Conservation (phyloP, 345 rosid genomes). For the Gossypium arboreum region DNA sequence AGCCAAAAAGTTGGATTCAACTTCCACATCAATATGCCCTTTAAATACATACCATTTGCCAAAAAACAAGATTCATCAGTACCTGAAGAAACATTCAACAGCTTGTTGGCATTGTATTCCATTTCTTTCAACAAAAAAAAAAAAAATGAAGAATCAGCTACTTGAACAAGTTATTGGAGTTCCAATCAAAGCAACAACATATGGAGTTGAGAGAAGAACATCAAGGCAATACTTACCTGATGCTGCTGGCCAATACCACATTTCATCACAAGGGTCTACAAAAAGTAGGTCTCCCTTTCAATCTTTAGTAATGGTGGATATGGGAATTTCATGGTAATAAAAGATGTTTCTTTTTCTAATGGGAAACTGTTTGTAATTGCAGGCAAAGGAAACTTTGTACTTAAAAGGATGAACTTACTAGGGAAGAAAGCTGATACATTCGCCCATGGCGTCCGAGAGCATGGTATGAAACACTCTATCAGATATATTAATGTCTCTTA, state of each 20-base stretch:
- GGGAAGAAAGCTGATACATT: slow-evolving; percentile 47
- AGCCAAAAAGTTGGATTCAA: slow-evolving; percentile 22
- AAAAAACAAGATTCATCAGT: neutral
- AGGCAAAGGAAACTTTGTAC: slow-evolving; percentile 34
- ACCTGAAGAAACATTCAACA: neutral
- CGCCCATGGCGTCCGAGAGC: slow-evolving; percentile 49
- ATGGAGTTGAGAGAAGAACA: slow-evolving; percentile 24
- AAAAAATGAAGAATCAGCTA: slow-evolving; percentile 26
- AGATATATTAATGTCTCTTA: neutral
- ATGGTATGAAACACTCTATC: slow-evolving; percentile 25
- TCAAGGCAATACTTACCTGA: slow-evolving; percentile 29
- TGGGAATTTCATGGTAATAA: neutral
- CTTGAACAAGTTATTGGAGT: slow-evolving; percentile 24
- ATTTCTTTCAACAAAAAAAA: neutral
- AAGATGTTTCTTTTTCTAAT: neutral
- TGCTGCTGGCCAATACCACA: slow-evolving; percentile 24
- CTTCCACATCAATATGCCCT: neutral
- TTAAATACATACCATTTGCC: slow-evolving; percentile 20
- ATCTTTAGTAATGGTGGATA: slow-evolving; percentile 18
- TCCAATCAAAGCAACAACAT: slow-evolving; percentile 21
- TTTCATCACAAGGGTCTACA: slow-evolving; percentile 29
- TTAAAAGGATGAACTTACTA: slow-evolving; percentile 37
- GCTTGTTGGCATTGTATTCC: neutral
- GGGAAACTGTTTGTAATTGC: slow-evolving; percentile 12
- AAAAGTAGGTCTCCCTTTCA: neutral